Evolutionary conservation across 768 basidiomycete genomes (phyloP), one percentile per base, ranked within the genome.

Genomic region (Agaricus blazei): DNA sequence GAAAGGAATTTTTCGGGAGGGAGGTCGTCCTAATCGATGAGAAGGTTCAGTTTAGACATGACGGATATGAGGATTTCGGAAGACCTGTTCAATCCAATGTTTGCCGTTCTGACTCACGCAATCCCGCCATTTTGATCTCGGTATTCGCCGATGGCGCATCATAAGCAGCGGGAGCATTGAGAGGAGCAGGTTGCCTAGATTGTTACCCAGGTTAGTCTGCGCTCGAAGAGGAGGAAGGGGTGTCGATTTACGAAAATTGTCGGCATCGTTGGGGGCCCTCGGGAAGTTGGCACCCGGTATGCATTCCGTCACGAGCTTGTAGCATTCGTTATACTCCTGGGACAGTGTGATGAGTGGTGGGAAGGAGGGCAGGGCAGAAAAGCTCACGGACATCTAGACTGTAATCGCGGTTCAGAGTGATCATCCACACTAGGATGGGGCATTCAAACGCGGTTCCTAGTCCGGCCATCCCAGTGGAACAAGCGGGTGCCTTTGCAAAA

Each of bases 121-220:
- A 59, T 89, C 88, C 56, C 77, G 75, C 89, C 89, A 91, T 59
- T 85, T 84, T 11, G 83, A 70, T 19, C 88, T 75, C 1, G 89
- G 87, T 68, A 90, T 87, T 38, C 89, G 82, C 53, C 88, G 76
- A 67, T 90, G 89, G 14, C 88, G 74, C 89, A 90, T 90, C 89
- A 91, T 90, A 61, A 90, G 82, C 11, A 90, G 72, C 0, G 89
- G 89, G 9, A 91, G 71, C 75, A 90, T 85, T 60, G 85, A 76
- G 15, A 84, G 83, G 67, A 91, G 83, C 61, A 87, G 71, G 64
- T 81, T 79, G 23, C 88, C 89, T 90, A 15, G 12, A 47, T 48
- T 31, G 19, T 12, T 4, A 9, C 7, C 4, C 34, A 49, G 14
- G 19, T 41, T 8, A 19, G 40, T 41, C 12, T 5, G 19, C 40